These are phyloP conservation scores for Trypanosoma avium DNA, from an alignment of 208 protist genomes.

Conservation along the genomic window DNA sequence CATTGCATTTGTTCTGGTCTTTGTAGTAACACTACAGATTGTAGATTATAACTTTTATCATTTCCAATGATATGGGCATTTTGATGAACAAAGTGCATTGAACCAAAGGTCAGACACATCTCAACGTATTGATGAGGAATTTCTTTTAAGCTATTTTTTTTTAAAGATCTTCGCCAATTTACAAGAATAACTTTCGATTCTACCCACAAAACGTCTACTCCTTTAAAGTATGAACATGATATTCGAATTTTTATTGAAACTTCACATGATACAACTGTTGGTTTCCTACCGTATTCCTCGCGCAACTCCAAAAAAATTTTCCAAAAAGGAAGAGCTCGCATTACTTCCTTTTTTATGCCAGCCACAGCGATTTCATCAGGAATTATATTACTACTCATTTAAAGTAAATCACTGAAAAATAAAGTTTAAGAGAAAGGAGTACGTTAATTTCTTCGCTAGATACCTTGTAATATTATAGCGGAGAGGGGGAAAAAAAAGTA, in stretches of 20 bases:
- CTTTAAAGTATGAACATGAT: constrained; percentile 50
- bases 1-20: constrained; percentile 58
- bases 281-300: constrained; percentile 17
- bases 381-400: constrained; percentile 15
- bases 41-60: constrained; percentile 66
- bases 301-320: constrained; percentile 55
- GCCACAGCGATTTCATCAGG: constrained; percentile 30
- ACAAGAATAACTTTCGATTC: constrained; percentile 35
- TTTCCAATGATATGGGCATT: constrained; percentile 37
- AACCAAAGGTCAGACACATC: constrained; percentile 36
- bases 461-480: background rate
- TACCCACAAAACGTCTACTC: constrained; percentile 71
- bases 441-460: background rate
- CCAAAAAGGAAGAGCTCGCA: constrained; percentile 73
- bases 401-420: background rate
- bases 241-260: constrained; percentile 37
- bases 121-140: constrained; percentile 26
- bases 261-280: constrained; percentile 33
- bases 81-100: constrained; percentile 78
- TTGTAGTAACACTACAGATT: constrained; percentile 62
- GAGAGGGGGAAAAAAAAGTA: background rate
- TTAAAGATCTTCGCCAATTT: constrained; percentile 6
- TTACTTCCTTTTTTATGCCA: constrained; percentile 50
- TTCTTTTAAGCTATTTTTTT: constrained; percentile 8
- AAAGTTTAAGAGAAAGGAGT: too few relatives aligned